A percentile compares a stretch with the other conserved stretches of the same genome.
Evolutionary conservation across 176 grass and related monocot species (phyloP).

Genomic region (Bothriochloa decipiens): DNA sequence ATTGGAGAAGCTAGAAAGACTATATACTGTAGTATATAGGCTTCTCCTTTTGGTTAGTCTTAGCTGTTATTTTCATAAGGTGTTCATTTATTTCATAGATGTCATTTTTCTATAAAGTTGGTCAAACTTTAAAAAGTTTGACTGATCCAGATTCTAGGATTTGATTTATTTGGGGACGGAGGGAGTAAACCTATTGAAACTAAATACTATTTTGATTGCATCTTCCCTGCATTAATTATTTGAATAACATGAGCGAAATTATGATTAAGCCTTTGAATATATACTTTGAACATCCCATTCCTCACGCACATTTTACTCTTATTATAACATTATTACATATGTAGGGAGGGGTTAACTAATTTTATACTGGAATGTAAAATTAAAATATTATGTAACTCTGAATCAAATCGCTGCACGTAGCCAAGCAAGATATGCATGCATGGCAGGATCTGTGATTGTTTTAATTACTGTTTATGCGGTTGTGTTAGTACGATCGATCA

Average conservation of each 20-base stretch:
- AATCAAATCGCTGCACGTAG: not conserved
- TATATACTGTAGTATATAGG: no score
- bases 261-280: not conserved
- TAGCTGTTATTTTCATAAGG: no score
- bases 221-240: not conserved
- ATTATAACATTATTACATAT: not conserved
- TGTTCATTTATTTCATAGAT: no score
- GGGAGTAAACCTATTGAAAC: not conserved
- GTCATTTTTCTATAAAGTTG: no score
- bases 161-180: no score
- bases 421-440: slow-evolving; percentile 6
- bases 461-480: slow-evolving; percentile 15
- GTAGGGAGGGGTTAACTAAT: not conserved
- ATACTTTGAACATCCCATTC: not conserved
- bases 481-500: slow-evolving; percentile 12
- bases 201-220: not conserved
- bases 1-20: no score
- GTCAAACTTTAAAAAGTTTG: no score
- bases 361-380: not conserved
- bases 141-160: no score
- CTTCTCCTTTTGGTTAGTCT: no score
- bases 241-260: not conserved
- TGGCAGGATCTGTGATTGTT: not conserved
- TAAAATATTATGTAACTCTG: not conserved
- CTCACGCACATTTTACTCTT: not conserved